Conservation (phyloP, 2,329 filamentous ascomycete genomes). For the Penicillium hordei region DNA sequence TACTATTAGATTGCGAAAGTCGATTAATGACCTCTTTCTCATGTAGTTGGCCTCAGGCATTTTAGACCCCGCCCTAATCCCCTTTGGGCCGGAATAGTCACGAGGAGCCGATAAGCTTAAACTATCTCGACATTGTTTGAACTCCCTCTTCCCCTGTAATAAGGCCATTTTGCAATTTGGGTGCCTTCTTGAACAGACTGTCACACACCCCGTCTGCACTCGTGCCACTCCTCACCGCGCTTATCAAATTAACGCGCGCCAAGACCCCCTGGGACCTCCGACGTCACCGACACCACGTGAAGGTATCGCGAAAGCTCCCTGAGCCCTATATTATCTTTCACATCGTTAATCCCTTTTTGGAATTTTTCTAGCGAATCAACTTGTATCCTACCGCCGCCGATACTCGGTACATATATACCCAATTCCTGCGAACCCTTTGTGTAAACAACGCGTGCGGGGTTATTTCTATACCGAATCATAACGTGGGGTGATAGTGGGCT, state of each 20-base stretch:
- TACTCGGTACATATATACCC: not conserved
- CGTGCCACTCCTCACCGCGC: not conserved
- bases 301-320: slow-evolving; percentile 10
- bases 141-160: not conserved
- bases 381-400: not conserved
- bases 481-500: slow-evolving; percentile 12
- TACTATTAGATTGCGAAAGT: not conserved
- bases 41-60: not conserved
- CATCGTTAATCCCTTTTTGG: not conserved
- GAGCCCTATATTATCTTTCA: not conserved
- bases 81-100: slow-evolving; percentile 14
- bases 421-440: not conserved
- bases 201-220: too few species aligned
- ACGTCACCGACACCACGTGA: slow-evolving; percentile 22
- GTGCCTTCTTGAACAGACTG: not conserved
- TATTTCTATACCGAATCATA: slow-evolving; percentile 6
- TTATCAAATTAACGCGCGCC: slow-evolving; percentile 17
- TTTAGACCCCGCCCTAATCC: slow-evolving; percentile 20
- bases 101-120: slow-evolving; percentile 13
- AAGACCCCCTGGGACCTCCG: slow-evolving; percentile 19
- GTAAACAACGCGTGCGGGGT: slow-evolving; percentile 20
- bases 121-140: not conserved
- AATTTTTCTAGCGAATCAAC: not conserved
- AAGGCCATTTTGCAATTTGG: not conserved
- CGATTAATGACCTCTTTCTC: not conserved